These are phyloP conservation scores for Plasmodium chabaudi DNA, from an alignment of 169 alveolate species.

Conservation along the genomic window DNA sequence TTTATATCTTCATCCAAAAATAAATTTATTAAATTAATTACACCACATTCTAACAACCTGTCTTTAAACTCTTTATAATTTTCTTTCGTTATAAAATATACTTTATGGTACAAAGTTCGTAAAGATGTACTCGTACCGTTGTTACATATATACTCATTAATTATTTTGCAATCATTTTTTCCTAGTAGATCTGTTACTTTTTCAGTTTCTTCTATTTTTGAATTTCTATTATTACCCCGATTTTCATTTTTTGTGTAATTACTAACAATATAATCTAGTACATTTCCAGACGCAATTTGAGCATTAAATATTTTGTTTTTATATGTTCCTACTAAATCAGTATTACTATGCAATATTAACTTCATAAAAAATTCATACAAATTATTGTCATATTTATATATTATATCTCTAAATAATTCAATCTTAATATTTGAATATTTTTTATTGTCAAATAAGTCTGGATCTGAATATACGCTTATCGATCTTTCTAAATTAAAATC, in stretches of 20 bases:
- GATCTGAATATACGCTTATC: slow-evolving; percentile 26
- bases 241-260: slow-evolving; percentile 25
- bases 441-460: slow-evolving; percentile 61
- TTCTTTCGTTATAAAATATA: slow-evolving; percentile 42
- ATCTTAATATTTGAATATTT: slow-evolving; percentile 66
- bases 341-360: slow-evolving; percentile 47
- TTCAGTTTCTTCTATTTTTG: slow-evolving; percentile 8
- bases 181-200: neutral
- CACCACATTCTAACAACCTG: slow-evolving; percentile 64
- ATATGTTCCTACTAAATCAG: slow-evolving; percentile 18
- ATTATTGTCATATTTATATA: slow-evolving; percentile 41
- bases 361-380: slow-evolving; percentile 46
- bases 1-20: slow-evolving; percentile 69
- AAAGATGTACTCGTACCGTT: slow-evolving; percentile 27
- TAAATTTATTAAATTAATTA: slow-evolving; percentile 56
- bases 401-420: slow-evolving; percentile 27
- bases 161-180: slow-evolving; percentile 27
- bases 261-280: slow-evolving; percentile 37
- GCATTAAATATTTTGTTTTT: slow-evolving; percentile 52
- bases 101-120: slow-evolving; percentile 49
- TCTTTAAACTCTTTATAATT: slow-evolving; percentile 46
- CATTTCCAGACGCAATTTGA: slow-evolving; percentile 14
- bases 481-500: neutral
- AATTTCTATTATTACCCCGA: neutral
- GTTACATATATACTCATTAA: slow-evolving; percentile 71